phyloP scores from a whole-genome alignment of 169 alveolate species.

The Babesia bovis region DNA sequence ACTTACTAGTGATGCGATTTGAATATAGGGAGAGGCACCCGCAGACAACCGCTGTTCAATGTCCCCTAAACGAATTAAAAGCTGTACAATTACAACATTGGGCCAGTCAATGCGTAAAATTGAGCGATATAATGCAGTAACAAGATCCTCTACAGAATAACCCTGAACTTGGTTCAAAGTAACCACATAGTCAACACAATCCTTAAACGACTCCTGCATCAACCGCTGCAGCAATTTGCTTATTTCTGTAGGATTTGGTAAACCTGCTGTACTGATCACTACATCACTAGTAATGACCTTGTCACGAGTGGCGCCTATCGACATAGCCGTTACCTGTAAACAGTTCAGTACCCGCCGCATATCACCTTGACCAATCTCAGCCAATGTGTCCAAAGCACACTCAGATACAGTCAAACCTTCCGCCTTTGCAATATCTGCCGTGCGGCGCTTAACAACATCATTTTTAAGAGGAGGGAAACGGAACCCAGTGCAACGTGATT shows the following conservation, averaged over 20 bases:
- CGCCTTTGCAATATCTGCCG: conserved; percentile 81
- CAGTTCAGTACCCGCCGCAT: conserved; percentile 96
- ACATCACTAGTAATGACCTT: conserved; percentile 76
- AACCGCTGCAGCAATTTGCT: conserved; percentile 74
- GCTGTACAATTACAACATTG: conserved; percentile 77
- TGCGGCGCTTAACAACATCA: conserved; percentile 79
- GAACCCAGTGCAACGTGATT: conserved; percentile 96
- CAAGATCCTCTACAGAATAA: conserved; percentile 86
- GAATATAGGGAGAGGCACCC: conserved; percentile 82
- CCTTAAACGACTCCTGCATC: conserved; percentile 74
- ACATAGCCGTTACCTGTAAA: conserved; percentile 87
- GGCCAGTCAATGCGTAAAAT: conserved; percentile 80
- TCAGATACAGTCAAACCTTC: conserved; percentile 85
- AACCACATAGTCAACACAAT: conserved; percentile 75
- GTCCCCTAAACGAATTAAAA: conserved; percentile 81
- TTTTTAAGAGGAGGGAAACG: conserved; percentile 88
- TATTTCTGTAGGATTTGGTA: conserved; percentile 86
- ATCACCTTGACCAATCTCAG: conserved; percentile 95
- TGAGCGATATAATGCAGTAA: conserved; percentile 80
- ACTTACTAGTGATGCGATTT: conserved; percentile 80
- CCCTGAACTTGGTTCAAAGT: conserved; percentile 81
- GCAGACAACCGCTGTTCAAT: conserved; percentile 83
- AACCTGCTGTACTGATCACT: conserved; percentile 86
- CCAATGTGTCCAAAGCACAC: conserved; percentile 85
- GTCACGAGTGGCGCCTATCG: conserved; percentile 42